Base-by-base conservation (phyloP, 2,329 filamentous ascomycete species). In the Sclerotiophoma versabilis region DNA sequence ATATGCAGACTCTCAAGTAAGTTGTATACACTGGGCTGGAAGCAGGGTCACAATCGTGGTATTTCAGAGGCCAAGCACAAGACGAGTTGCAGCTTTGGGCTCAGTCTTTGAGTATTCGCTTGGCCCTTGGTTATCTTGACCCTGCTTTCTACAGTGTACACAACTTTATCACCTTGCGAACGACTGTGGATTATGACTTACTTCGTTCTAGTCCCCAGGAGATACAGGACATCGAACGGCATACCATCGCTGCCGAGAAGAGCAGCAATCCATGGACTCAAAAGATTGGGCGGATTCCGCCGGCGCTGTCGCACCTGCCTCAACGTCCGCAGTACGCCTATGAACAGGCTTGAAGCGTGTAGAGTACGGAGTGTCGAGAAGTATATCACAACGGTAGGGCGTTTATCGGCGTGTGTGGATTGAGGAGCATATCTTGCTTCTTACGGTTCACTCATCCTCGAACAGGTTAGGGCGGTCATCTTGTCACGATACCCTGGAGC, bases 1-100 rank as follows among this genome's bases (percentile, higher is more conserved):
- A 83, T 60, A 77, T 93, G 8, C 77, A 51, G 44, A 58, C 53
- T 9, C 54, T 72, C 17, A 52, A 65, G 67, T 72, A 66, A 71
- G 68, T 57, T 55, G 29, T 50, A 41, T 50, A 53, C 46, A 58
- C 34, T 54, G 48, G 29, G 50, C 17, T 42, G 33, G 37, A 49
- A 48, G 49, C 37, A 42, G 32, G 33, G 12, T 36, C 15, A 41
- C 22, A 41, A 27, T 27, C 33, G 32, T 45, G 43, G 49, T 38
- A 43, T 12, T 36, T 44, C 22, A n/a, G 48, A 5, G 33, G 32
- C 1, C 12, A 27, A 34, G 36, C 38, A 42, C 22, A 32, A 12
- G 33, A 14, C n/a, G 22, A 38, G 5, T 14, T 47, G 23, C 20
- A 49, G 39, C 34, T 33, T 20, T 22, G 8, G 15, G 39, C 43